Percentiles rank a stretch among this genome's conserved stretches.
These are phyloP conservation scores for Tuber umbilicatum DNA, from an alignment of 495 filamentous ascomycete genomes.

Conservation along the genomic window DNA sequence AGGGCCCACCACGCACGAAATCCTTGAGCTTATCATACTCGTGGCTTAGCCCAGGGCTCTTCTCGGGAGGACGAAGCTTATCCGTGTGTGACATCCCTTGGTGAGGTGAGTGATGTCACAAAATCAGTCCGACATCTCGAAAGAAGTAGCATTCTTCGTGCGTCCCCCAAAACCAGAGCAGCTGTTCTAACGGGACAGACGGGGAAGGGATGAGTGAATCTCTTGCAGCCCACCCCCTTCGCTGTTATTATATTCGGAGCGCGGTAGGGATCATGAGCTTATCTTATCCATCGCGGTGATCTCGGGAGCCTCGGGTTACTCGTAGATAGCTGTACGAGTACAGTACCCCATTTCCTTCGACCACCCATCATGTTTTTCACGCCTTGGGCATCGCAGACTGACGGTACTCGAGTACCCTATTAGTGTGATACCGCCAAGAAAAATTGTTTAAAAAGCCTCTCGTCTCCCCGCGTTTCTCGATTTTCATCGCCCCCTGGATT, in stretches of 20 bases:
- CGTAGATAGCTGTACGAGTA: too few species aligned
- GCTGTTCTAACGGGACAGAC: not conserved
- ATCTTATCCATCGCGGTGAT: not conserved
- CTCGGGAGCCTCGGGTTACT: not conserved
- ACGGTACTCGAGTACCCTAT: too few species aligned
- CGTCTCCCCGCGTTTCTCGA: not conserved
- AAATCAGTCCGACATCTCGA: not conserved
- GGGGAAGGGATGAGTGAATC: not conserved
- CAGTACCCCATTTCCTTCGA: not conserved
- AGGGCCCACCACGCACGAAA: constrained; percentile 27
- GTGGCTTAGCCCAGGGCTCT: constrained; percentile 8
- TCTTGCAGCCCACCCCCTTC: not conserved
- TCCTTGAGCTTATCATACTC: constrained; percentile 13
- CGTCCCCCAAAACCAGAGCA: not conserved
- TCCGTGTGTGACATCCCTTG: not conserved
- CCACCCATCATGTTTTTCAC: not conserved
- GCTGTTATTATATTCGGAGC: not conserved
- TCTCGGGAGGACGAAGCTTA: constrained; percentile 9
- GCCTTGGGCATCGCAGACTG: not conserved
- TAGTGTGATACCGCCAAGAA: not conserved
- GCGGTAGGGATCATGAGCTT: not conserved
- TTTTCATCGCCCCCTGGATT: not conserved
- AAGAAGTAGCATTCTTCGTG: not conserved
- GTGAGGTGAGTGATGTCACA: not conserved
- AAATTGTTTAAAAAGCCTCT: not conserved